Evolutionary conservation across 2,329 filamentous ascomycete species (phyloP), one percentile per base, ranked within the genome.

Genomic region (Hypoxylon sp.): DNA sequence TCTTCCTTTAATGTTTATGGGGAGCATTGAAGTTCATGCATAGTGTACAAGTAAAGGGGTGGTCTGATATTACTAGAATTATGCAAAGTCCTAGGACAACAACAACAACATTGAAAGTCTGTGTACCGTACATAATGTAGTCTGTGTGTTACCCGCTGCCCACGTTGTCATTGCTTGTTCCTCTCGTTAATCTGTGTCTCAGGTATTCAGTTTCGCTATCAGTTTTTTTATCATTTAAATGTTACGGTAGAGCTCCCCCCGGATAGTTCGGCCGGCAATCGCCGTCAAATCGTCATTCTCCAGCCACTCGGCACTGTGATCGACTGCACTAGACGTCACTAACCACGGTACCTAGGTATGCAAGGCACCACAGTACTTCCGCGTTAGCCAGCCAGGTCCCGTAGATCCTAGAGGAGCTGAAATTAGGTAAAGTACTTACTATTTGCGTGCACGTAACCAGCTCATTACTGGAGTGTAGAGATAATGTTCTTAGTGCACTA

Each of bases 361-460:
- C 65, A 70, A 70, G 68, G 68, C n/a, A 68, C 68, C 61, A 53
- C 61, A 53, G 44, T 65, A 70, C 61, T 47, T 67, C 51, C 47
- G 51, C 39, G 19, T 22, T 35, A 64, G 53, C 44, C 48, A 22
- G 24, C 47, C 22, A 59, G 42, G 57, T 52, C 17, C 48, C n/a
- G 42, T 52, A 50, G 37, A 61, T 68, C 65, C 51, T 61, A 65
- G 33, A 17, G 6, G 10, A 68, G 65, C 46, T 61, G 35, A 60
- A 39, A 53, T 53, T 58, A 39, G 6, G 4, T 37, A 59, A 46
- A 46, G 56, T 61, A 65, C 26, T 52, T 29, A 22, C 33, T 29
- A 10, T 33, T 56, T 33, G 47, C 8, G 42, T 39, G 31, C 17
- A 65, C 26, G 63, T 66, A 66, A 17, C 56, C 24, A 31, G 33